phyloP scores from a whole-genome alignment of 352 stramenopile species.

The Phytophthora colocasiae region DNA sequence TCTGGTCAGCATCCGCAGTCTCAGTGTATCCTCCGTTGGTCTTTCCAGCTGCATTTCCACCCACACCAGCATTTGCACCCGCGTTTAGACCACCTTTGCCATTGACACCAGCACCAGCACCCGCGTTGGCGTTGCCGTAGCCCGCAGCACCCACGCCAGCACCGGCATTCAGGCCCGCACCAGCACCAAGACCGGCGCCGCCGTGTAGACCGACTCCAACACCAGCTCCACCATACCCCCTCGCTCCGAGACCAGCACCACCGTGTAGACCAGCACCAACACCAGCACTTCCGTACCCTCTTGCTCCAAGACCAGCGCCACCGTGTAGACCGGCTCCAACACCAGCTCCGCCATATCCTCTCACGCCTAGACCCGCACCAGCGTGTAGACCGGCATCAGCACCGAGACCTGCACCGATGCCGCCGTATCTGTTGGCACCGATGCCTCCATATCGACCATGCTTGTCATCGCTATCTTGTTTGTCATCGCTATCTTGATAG shows the following conservation, averaged over 20 bases:
- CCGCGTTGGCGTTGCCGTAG: not conserved
- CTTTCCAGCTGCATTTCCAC: not conserved
- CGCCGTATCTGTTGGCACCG: not conserved
- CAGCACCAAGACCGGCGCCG: not conserved
- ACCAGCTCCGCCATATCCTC: not conserved
- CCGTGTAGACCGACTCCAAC: not conserved
- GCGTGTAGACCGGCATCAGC: not conserved
- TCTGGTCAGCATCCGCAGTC: not conserved
- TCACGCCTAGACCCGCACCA: not conserved
- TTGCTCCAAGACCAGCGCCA: not conserved
- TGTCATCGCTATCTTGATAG: not conserved
- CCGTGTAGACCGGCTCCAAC: not conserved
- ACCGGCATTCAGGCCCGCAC: not conserved
- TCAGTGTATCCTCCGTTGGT: not conserved
- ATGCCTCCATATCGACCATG: not conserved
- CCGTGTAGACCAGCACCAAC: not conserved
- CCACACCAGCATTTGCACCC: not conserved
- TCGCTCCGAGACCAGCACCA: not conserved
- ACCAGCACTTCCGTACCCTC: too few species aligned
- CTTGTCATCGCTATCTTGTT: not conserved
- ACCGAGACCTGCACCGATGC: not conserved
- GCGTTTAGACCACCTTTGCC: not conserved
- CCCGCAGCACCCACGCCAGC: not conserved
- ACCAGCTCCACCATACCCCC: not conserved
- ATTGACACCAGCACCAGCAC: not conserved